Evolutionary conservation across 1,284 basidiomycete species (phyloP).

Genomic region (Cutaneotrichosporon spelunceum): DNA sequence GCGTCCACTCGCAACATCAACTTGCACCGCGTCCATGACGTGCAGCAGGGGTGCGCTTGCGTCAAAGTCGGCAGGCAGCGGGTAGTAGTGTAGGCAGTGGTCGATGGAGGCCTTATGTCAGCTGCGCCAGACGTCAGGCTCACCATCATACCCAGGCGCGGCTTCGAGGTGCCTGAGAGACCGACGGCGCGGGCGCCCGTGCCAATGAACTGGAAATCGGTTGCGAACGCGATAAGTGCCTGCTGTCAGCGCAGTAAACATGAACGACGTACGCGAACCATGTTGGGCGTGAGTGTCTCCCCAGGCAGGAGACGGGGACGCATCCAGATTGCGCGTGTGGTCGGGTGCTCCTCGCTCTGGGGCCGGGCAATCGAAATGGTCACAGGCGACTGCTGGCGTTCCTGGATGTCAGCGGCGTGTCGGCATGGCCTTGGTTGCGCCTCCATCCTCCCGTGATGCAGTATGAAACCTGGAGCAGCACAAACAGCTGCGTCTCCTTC

Average conservation of each 20-base stretch:
- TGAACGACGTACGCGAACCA: constrained; percentile 64
- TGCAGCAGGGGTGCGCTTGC: constrained; percentile 77
- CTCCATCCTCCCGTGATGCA: too few relatives aligned
- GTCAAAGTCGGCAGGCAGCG: constrained; percentile 67
- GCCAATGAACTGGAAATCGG: constrained; percentile 74
- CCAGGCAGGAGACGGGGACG: constrained; percentile 59
- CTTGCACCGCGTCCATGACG: constrained; percentile 66
- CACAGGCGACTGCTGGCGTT: constrained; percentile 64
- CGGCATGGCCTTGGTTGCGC: too few relatives aligned
- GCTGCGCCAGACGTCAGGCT: constrained; percentile 32
- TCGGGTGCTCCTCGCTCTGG: constrained; percentile 22
- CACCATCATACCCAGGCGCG: constrained; percentile 66
- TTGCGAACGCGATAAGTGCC: constrained; percentile 83
- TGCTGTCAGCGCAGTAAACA: constrained; percentile 41
- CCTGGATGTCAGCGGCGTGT: constrained; percentile 7
- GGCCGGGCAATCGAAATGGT: constrained; percentile 54
- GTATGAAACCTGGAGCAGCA: neutral
- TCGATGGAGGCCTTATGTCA: constrained; percentile 63
- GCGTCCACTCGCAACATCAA: constrained; percentile 61
- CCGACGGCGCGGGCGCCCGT: constrained; percentile 65
- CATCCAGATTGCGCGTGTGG: constrained; percentile 73
- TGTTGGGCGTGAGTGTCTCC: constrained; percentile 62
- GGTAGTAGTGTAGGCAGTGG: constrained; percentile 79
- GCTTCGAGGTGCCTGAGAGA: constrained; percentile 54
- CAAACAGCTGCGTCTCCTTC: neutral